Evolutionary conservation across 371 early-diverging fungal genomes (phyloP).

Genomic region (Haplosporangium sp.): DNA sequence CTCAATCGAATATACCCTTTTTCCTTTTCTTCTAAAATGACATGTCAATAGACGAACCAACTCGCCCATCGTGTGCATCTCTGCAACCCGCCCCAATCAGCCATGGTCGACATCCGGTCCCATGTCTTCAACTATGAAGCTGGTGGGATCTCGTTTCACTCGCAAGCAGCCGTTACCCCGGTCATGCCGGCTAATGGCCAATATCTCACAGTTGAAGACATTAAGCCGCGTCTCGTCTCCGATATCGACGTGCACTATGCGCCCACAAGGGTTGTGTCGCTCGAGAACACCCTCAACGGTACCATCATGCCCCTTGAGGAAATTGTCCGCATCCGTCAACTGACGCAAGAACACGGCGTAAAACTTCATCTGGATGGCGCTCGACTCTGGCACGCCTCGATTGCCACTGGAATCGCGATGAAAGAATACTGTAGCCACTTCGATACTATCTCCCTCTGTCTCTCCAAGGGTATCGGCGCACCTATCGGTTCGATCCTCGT

Average conservation of each 20-base stretch:
- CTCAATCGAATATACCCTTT: not conserved
- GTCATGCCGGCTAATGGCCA: constrained; percentile 67
- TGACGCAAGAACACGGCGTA: constrained; percentile 71
- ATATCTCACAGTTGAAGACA: constrained; percentile 77
- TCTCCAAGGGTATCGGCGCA: constrained; percentile 92
- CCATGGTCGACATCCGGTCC: constrained; percentile 82
- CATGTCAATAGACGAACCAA: constrained; percentile 73
- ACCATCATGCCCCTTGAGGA: constrained; percentile 82
- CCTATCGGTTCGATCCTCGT: constrained; percentile 93
- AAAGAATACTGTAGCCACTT: constrained; percentile 77
- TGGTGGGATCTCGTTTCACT: constrained; percentile 85
- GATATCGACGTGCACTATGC: constrained; percentile 66
- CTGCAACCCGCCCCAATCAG: constrained; percentile 80
- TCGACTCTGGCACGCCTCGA: constrained; percentile 91
- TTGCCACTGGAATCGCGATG: constrained; percentile 75
- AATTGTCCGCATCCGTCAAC: constrained; percentile 68
- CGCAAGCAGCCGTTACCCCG: constrained; percentile 80
- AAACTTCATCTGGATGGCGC: constrained; percentile 92
- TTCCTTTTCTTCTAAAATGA: not conserved
- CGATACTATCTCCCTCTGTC: constrained; percentile 89
- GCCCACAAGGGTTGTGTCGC: constrained; percentile 83
- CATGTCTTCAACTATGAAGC: constrained; percentile 89
- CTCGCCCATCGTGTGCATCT: constrained; percentile 85
- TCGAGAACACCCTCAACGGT: constrained; percentile 94
- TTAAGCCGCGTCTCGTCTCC: constrained; percentile 64